phyloP scores from a whole-genome alignment of 495 filamentous ascomycete genomes.

The Cercophora sp. region DNA sequence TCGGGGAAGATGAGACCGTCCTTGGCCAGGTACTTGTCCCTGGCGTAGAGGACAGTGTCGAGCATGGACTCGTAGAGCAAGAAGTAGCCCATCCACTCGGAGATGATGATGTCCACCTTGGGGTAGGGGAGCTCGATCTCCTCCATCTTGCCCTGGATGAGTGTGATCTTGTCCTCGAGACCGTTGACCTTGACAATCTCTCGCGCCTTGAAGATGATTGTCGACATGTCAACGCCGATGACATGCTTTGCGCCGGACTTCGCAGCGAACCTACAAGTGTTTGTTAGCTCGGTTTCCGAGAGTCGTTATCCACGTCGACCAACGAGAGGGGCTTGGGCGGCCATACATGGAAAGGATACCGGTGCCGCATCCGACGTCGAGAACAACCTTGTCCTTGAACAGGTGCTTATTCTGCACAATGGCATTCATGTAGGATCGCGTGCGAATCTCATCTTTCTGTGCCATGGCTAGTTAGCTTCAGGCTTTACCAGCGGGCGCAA shows the following conservation, averaged over 20 bases:
- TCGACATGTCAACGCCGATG: constrained; percentile 89
- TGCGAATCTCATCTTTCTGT: constrained; percentile 97
- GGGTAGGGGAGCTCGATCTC: constrained; percentile 75
- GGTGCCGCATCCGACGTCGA: constrained; percentile 92
- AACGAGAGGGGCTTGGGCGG: background rate
- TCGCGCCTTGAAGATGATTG: constrained; percentile 82
- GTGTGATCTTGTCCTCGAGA: constrained; percentile 72
- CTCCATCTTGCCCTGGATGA: constrained; percentile 86
- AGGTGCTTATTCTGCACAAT: constrained; percentile 92
- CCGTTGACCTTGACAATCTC: constrained; percentile 82
- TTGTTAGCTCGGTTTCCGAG: background rate
- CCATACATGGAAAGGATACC: constrained; percentile 81
- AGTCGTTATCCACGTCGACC: background rate
- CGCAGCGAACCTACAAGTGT: constrained; percentile 65
- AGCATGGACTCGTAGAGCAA: constrained; percentile 94
- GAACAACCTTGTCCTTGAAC: constrained; percentile 84
- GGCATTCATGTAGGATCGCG: constrained; percentile 89
- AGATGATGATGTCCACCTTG: constrained; percentile 91
- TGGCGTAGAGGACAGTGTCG: constrained; percentile 84
- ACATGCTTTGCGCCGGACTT: constrained; percentile 86
- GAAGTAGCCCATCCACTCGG: constrained; percentile 97
- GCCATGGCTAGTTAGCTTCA: constrained; percentile 14
- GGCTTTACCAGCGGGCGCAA: too few species aligned
- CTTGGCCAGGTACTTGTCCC: constrained; percentile 73
- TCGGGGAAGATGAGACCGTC: constrained; percentile 87